Percentiles rank a stretch among this genome's conserved stretches.
These are phyloP conservation scores for Pisolithus tinctorius DNA, from an alignment of 768 basidiomycete genomes.

Conservation along the genomic window DNA sequence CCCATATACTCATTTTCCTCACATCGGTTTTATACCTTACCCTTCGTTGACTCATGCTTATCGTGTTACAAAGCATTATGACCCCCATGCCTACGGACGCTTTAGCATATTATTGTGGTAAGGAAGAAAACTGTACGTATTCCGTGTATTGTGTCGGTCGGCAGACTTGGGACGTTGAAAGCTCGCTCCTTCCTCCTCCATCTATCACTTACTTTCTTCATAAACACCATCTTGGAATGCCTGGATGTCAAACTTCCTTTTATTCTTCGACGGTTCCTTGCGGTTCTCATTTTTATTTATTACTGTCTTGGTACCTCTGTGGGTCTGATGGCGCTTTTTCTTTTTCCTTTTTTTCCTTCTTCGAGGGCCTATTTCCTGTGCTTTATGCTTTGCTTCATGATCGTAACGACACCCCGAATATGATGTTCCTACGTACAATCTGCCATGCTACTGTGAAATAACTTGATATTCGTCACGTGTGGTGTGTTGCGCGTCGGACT, in stretches of 20 bases:
- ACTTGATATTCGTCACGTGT: constrained; percentile 21
- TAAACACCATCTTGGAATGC: constrained; percentile 3
- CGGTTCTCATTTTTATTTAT: too few species aligned
- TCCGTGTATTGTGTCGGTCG: constrained; percentile 3
- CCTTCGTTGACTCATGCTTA: constrained; percentile 3
- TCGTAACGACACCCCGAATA: too few species aligned
- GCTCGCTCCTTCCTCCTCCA: constrained; percentile 10
- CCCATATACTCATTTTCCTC: not conserved
- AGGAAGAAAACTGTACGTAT: constrained; percentile 5
- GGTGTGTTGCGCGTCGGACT: constrained; percentile 8
- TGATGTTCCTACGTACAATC: too few species aligned
- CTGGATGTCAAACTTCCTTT: constrained; percentile 1
- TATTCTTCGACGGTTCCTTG: not conserved
- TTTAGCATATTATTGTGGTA: constrained; percentile 17
- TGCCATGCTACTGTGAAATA: not conserved
- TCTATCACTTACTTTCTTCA: constrained; percentile 1
- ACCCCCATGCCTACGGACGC: constrained; percentile 24
- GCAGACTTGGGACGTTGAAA: constrained; percentile 9
- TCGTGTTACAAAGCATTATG: constrained; percentile 15
- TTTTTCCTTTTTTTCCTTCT: too few species aligned
- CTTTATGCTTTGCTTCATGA: too few species aligned
- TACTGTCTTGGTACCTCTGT: too few species aligned
- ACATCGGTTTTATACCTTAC: not conserved
- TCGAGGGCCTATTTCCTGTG: too few species aligned
- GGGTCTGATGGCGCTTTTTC: too few species aligned